These are phyloP conservation scores for Ananas comosus DNA, from an alignment of 176 grass and related monocot genomes.

Conservation along the genomic window DNA sequence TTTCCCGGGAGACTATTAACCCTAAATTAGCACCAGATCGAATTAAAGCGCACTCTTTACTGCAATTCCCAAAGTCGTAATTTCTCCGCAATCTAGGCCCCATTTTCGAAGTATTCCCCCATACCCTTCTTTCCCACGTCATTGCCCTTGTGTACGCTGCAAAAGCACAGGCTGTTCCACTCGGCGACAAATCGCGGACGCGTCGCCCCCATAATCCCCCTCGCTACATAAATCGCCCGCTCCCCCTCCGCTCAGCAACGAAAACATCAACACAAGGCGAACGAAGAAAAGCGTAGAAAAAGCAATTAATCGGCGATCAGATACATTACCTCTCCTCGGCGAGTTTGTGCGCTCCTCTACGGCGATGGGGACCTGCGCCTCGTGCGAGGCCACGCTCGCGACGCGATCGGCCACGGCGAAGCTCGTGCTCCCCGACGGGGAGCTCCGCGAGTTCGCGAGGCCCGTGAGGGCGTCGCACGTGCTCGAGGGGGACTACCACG, in stretches of 20 bases:
- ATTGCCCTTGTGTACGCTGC: neutral
- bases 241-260: neutral
- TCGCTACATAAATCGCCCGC: neutral
- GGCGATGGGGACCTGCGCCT: conserved; percentile 4
- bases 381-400: neutral
- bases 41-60: neutral
- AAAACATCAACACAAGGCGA: neutral
- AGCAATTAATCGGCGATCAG: neutral
- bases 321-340: neutral
- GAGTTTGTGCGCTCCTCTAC: neutral
- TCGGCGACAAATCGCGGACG: neutral
- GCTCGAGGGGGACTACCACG: conserved; percentile 29
- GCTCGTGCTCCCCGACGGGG: conserved; percentile 53
- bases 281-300: neutral
- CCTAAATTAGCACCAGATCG: neutral
- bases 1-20: neutral
- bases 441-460: conserved; percentile 46
- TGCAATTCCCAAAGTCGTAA: neutral
- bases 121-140: neutral
- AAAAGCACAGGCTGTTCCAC: neutral
- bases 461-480: conserved; percentile 27
- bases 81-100: neutral
- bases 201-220: neutral
- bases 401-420: conserved; percentile 11
- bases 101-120: neutral